phyloP scores from a whole-genome alignment of 1,284 basidiomycete species.

The Moesziomyces sp. region DNA sequence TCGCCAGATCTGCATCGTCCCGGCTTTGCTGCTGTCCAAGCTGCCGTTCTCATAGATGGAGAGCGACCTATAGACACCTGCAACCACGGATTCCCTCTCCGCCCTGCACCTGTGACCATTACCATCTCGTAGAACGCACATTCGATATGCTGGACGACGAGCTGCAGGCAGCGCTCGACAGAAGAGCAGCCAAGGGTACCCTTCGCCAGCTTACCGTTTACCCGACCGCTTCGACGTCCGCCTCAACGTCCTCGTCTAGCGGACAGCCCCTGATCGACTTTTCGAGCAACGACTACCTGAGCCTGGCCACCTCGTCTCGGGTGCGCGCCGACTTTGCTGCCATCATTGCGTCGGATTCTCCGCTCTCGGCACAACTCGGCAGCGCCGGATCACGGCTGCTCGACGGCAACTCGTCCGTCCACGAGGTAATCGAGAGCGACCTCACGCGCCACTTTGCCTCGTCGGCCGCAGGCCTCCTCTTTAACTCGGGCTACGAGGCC shows the following conservation, averaged over 20 bases:
- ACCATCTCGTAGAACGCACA: neutral
- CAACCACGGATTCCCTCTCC: neutral
- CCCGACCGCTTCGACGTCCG: slow-evolving; percentile 25
- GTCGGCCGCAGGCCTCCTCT: slow-evolving; percentile 76
- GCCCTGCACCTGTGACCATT: too few relatives aligned
- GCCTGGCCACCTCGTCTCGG: slow-evolving; percentile 75
- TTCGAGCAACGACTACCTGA: slow-evolving; percentile 93
- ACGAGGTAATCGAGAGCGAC: slow-evolving; percentile 53
- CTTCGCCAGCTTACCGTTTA: slow-evolving; percentile 53
- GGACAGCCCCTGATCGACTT: slow-evolving; percentile 74
- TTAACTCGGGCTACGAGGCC: slow-evolving; percentile 95
- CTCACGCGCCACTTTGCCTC: slow-evolving; percentile 53
- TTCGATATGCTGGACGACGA: slow-evolving; percentile 53
- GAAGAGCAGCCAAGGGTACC: slow-evolving; percentile 51
- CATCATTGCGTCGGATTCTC: slow-evolving; percentile 12
- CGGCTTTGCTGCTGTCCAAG: neutral
- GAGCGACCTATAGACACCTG: too few relatives aligned
- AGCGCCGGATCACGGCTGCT: slow-evolving; percentile 89
- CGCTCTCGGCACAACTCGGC: slow-evolving; percentile 69
- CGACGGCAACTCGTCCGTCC: slow-evolving; percentile 74
- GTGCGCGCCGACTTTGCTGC: slow-evolving; percentile 68
- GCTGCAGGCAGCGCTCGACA: slow-evolving; percentile 49
- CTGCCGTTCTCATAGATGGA: too few relatives aligned
- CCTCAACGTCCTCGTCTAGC: slow-evolving; percentile 3
- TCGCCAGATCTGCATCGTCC: neutral